These are phyloP conservation scores for Coemansia sp. DNA, from an alignment of 192 early-diverging fungal genomes.

Conservation along the genomic window DNA sequence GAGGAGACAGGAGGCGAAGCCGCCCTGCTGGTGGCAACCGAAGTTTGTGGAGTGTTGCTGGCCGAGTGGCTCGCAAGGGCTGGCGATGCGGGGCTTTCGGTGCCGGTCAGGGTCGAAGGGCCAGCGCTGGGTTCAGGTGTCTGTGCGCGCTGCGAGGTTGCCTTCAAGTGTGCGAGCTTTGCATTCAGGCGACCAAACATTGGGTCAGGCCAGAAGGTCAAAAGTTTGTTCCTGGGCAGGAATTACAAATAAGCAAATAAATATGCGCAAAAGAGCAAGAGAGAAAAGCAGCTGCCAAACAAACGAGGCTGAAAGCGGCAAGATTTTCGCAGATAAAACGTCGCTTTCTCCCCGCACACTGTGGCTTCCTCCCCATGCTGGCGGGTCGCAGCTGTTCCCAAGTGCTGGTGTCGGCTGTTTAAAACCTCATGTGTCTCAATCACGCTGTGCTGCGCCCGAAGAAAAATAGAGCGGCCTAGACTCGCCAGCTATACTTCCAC, in stretches of 20 bases:
- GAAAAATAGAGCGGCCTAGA: neutral
- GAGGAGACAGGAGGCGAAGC: conserved; percentile 28
- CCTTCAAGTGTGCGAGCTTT: conserved; percentile 55
- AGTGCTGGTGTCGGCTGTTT: neutral
- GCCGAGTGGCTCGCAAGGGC: conserved; percentile 14
- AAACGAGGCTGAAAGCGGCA: too few relatives aligned
- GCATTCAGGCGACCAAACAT: conserved; percentile 58
- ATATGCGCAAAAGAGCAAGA: neutral
- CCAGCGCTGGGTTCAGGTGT: conserved; percentile 35
- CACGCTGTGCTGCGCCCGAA: neutral
- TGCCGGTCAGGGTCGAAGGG: conserved; percentile 15
- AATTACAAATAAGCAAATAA: neutral
- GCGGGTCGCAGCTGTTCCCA: neutral
- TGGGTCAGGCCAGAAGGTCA: conserved; percentile 7
- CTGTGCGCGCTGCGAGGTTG: conserved; percentile 43
- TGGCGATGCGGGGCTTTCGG: conserved; percentile 19
- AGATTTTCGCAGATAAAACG: neutral
- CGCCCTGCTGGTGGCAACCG: conserved; percentile 31
- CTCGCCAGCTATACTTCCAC: neutral
- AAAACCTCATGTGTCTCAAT: neutral
- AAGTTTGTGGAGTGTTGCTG: conserved; percentile 5
- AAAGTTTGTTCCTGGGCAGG: neutral
- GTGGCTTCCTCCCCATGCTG: neutral
- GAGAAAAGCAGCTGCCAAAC: neutral
- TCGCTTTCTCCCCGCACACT: neutral